Evolutionary conservation across 169 alveolate species (phyloP).

Genomic region (Eimeria mitis): DNA sequence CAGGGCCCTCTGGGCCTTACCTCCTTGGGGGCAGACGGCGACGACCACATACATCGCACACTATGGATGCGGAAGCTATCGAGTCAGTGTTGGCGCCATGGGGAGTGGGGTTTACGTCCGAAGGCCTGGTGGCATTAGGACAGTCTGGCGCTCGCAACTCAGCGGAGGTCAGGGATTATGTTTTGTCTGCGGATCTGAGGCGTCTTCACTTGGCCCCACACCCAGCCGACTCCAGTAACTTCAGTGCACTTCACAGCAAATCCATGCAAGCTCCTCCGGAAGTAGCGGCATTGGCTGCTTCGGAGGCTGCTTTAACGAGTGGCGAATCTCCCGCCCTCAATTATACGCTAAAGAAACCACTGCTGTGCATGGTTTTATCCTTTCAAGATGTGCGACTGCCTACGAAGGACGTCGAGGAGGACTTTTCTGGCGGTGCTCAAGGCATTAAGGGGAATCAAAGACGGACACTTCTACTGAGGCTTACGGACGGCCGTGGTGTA

Average conservation of each 20-base stretch:
- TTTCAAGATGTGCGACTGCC: slow-evolving; percentile 77
- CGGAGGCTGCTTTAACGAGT: not conserved
- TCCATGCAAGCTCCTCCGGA: slow-evolving; percentile 76
- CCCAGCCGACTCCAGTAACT: slow-evolving; percentile 43
- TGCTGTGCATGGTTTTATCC: slow-evolving; percentile 76
- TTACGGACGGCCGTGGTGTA: slow-evolving; percentile 78
- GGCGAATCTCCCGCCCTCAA: not conserved
- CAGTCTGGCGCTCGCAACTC: slow-evolving; percentile 44
- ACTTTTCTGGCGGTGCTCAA: slow-evolving; percentile 53
- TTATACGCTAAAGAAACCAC: slow-evolving; percentile 32
- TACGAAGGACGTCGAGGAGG: slow-evolving; percentile 73
- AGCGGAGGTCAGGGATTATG: slow-evolving; percentile 29
- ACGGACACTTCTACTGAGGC: slow-evolving; percentile 64
- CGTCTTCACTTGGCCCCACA: slow-evolving; percentile 70
- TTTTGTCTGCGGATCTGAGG: slow-evolving; percentile 76
- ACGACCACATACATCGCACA: not conserved
- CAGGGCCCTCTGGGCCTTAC: not conserved
- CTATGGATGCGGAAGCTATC: slow-evolving; percentile 29
- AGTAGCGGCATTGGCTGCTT: slow-evolving; percentile 65
- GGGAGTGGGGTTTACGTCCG: slow-evolving; percentile 42
- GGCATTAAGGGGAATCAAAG: slow-evolving; percentile 65
- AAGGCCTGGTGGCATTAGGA: slow-evolving; percentile 49
- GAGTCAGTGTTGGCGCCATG: slow-evolving; percentile 38
- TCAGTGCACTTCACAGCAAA: slow-evolving; percentile 39
- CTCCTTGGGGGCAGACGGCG: slow-evolving; percentile 21